Percentiles rank a stretch among this genome's conserved stretches.
Conservation (phyloP, 768 basidiomycete genomes). For the Pholiota molesta region DNA sequence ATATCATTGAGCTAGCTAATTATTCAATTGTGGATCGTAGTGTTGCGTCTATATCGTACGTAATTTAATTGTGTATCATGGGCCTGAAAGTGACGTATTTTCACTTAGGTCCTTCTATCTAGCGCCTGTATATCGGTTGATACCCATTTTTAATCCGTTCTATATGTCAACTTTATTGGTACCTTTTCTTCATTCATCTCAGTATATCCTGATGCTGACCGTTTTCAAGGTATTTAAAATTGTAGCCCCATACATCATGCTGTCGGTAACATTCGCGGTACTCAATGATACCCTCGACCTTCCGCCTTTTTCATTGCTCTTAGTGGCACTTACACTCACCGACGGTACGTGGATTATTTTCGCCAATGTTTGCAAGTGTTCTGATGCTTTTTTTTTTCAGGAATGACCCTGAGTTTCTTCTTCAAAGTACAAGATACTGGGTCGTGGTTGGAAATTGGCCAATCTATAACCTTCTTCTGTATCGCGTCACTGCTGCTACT, state of each 20-base stretch:
- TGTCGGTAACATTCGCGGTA: slow-evolving; percentile 68
- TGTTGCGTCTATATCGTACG: slow-evolving; percentile 83
- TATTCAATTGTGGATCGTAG: slow-evolving; percentile 38
- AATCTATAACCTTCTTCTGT: slow-evolving; percentile 86
- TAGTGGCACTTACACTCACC: slow-evolving; percentile 74
- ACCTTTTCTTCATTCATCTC: slow-evolving; percentile 16
- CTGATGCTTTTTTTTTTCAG: slow-evolving; percentile 35
- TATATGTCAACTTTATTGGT: slow-evolving; percentile 78
- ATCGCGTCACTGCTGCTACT: slow-evolving; percentile 79
- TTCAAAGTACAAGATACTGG: slow-evolving; percentile 83
- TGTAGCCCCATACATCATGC: slow-evolving; percentile 75
- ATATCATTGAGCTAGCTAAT: not conserved
- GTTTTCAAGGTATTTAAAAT: slow-evolving; percentile 74
- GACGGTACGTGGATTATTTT: slow-evolving; percentile 51
- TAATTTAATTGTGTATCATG: slow-evolving; percentile 13
- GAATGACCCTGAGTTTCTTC: slow-evolving; percentile 85
- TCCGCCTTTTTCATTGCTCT: slow-evolving; percentile 80
- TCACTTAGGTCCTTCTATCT: slow-evolving; percentile 74
- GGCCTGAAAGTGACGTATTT: not conserved
- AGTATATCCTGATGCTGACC: not conserved
- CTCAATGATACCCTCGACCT: slow-evolving; percentile 69
- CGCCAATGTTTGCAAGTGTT: not conserved
- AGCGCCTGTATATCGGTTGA: slow-evolving; percentile 84
- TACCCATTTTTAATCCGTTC: slow-evolving; percentile 86
- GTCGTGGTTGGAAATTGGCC: slow-evolving; percentile 89